Base-by-base conservation (phyloP, 2,329 filamentous ascomycete genomes). In the Clarireedia paspali region DNA sequence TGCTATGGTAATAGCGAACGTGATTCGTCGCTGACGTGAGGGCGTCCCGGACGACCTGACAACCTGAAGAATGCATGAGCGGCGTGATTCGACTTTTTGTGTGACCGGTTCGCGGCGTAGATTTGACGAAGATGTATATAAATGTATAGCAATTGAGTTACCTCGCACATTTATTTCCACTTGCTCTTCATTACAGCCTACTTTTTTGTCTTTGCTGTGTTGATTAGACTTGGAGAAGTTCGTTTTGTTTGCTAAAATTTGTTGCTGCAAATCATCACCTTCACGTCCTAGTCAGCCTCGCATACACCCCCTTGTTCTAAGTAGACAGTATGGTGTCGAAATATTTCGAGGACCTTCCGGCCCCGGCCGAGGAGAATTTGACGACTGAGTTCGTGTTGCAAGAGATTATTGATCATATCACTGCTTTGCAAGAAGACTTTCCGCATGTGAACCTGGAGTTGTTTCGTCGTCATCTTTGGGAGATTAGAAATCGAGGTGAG, bases 321-420 rank as follows among this genome's bases (percentile, higher is more conserved):
- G 20, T 40, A 10, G n/a, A 10, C 36, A 56, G 42, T 30, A 56
- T 56, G 57, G 17, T 56, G 14, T 53, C 49, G 14, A 56, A 56
- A 15, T 45, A 53, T n/a, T 57, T 52, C 38, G 23, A 46, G 27
- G 36, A 20, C 5, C 58, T 64, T 7, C 63, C 63, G 2, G 30
- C 27, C 0, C 63, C 63, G 5, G 60, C 57, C 1, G 50, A 52
- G n/a, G 60, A 64, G 15, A 65, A 68, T 20, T 59, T 68, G 9
- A 60, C 40, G 42, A 57, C 57, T 0, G 58, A 64, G 23, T 67
- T 67, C 48, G 66, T 71, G 30, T 64, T 72, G 15, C 60, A 64
- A 7, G 66, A 72, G 27, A 71, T 72, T 24, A 62, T 71, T 20
- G 58, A 66, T 10, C 67, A 70, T 45, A 62, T 72, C 47, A 59